Percentiles rank a stretch among this genome's conserved stretches.
Conservation (phyloP, 768 basidiomycete genomes). For the Russula sp. region DNA sequence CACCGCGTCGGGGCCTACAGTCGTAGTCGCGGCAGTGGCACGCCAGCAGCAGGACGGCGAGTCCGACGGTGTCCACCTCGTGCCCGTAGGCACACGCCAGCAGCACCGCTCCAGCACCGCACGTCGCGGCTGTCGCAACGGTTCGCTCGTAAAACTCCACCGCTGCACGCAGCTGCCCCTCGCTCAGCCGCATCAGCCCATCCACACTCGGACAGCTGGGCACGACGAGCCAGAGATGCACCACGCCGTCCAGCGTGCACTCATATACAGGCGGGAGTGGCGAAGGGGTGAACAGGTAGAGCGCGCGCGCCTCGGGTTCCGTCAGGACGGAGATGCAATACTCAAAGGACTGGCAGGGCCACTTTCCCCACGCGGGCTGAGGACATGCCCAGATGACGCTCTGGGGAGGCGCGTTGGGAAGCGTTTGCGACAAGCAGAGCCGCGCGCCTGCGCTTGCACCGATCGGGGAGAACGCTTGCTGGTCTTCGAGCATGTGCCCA, state of each 20-base stretch:
- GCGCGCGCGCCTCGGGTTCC: neutral
- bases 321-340: constrained; percentile 13
- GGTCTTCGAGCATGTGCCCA: neutral
- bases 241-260: neutral
- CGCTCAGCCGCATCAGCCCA: constrained; percentile 1
- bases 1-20: too few species aligned
- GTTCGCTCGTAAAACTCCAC: constrained; percentile 1
- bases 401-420: neutral
- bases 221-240: constrained; percentile 15
- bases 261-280: constrained; percentile 8
- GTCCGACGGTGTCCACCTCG: constrained; percentile 10
- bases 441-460: neutral
- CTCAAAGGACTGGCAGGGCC: constrained; percentile 5
- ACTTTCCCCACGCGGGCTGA: constrained; percentile 10
- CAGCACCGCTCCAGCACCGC: neutral
- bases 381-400: constrained; percentile 5
- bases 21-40: neutral
- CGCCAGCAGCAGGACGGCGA: constrained; percentile 3
- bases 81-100: constrained; percentile 1
- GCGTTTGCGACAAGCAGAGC: neutral
- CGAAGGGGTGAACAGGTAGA: neutral
- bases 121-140: neutral
- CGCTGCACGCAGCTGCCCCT: constrained; percentile 2
- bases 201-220: neutral
- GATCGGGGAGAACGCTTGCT: constrained; percentile 3